Conservation (phyloP, 768 basidiomycete species). For the Boletus bicolor region DNA sequence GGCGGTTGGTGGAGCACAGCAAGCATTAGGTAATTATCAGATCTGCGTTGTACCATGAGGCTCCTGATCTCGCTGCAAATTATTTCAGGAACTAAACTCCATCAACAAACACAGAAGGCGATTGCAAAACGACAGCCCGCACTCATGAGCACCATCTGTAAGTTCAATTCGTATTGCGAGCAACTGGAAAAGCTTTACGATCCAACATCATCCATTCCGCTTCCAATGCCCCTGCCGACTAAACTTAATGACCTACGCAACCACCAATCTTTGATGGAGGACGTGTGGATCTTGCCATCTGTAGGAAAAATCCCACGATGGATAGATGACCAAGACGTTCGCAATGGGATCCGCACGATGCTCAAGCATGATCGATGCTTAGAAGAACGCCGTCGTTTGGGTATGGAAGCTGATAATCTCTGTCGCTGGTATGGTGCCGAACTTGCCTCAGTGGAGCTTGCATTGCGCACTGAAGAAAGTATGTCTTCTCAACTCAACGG, state of each 20-base stretch:
- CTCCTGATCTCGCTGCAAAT: constrained; percentile 1
- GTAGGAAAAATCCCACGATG: constrained; percentile 11
- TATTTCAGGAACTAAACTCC: constrained; percentile 2
- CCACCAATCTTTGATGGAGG: constrained; percentile 32
- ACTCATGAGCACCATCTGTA: too few species aligned
- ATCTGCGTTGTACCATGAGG: constrained; percentile 29
- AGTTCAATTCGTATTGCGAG: too few species aligned
- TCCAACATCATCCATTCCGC: constrained; percentile 27
- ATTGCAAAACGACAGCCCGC: too few species aligned
- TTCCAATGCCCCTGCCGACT: constrained; percentile 34
- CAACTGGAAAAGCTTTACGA: not conserved
- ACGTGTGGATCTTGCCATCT: constrained; percentile 16
- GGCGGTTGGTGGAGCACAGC: constrained; percentile 4
- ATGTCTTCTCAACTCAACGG: too few species aligned
- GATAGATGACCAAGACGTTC: constrained; percentile 32
- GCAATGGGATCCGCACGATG: constrained; percentile 32
- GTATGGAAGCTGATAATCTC: constrained; percentile 34
- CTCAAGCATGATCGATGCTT: constrained; percentile 26
- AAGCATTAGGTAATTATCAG: constrained; percentile 21
- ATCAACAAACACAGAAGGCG: too few species aligned
- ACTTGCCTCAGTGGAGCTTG: constrained; percentile 23
- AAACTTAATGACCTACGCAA: constrained; percentile 20
- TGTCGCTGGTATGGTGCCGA: constrained; percentile 35
- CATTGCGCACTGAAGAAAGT: too few species aligned
- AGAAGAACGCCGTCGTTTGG: constrained; percentile 29